A percentile compares a stretch with the other conserved stretches of the same genome.
phyloP scores from a whole-genome alignment of 1,139 yeast species.

The Pichia sp. region DNA sequence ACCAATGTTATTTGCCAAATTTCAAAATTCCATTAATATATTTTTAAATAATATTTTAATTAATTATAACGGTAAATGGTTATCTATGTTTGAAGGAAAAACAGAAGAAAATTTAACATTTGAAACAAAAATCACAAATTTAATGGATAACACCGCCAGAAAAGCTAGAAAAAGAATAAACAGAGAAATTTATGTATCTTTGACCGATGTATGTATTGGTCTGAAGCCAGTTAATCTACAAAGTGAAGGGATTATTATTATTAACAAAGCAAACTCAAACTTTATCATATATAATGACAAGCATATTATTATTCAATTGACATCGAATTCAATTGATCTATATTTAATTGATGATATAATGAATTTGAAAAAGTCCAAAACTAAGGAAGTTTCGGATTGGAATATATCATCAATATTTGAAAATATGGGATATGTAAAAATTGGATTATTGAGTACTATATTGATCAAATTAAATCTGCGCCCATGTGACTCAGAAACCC shows the following conservation, averaged over 20 bases:
- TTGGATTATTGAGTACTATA: conserved; percentile 41
- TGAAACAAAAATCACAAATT: too few species aligned
- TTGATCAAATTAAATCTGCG: conserved; percentile 34
- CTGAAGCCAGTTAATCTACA: conserved; percentile 52
- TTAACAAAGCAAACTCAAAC: conserved; percentile 50
- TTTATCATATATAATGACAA: conserved; percentile 30
- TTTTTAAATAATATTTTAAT: conserved; percentile 40
- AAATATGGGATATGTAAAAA: conserved; percentile 39
- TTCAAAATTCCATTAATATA: conserved; percentile 32
- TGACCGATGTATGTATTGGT: conserved; percentile 51
- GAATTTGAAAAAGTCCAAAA: conserved; percentile 27
- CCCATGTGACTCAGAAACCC: conserved; percentile 5
- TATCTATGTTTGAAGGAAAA: conserved; percentile 28
- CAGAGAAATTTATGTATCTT: conserved; percentile 37
- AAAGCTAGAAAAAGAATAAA: conserved; percentile 2
- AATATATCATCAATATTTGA: conserved; percentile 30
- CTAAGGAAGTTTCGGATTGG: conserved; percentile 28
- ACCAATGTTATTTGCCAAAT: conserved; percentile 32
- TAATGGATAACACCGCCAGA: not conserved
- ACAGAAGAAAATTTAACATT: conserved; percentile 4
- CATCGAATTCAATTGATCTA: conserved; percentile 40
- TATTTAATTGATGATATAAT: conserved; percentile 53
- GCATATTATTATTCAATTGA: conserved; percentile 27
- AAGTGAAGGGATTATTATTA: conserved; percentile 45
- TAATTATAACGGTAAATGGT: conserved; percentile 56